phyloP scores from a whole-genome alignment of 805 yeast species.

The Candida easanensis region DNA sequence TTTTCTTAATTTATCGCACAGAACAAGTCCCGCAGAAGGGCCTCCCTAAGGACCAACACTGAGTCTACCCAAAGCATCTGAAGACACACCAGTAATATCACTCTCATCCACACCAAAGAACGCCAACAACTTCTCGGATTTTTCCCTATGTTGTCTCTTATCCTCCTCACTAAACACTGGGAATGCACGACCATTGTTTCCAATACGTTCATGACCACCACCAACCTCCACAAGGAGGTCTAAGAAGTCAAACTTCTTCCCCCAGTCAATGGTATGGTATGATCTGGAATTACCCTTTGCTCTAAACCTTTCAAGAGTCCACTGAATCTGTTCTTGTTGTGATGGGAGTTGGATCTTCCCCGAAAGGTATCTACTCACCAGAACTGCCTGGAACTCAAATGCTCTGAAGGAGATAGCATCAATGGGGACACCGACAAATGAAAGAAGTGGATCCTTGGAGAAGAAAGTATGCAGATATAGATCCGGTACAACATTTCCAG shows the following conservation, averaged over 20 bases:
- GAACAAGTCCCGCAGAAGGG: too few relatives aligned
- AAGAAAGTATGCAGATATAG: conserved; percentile 35
- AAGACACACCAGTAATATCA: too few relatives aligned
- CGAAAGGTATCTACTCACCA: conserved; percentile 32
- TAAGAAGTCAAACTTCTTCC: conserved; percentile 30
- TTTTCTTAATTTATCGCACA: too few relatives aligned
- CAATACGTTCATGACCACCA: conserved; percentile 21
- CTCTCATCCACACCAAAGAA: conserved; percentile 19
- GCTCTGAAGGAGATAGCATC: conserved; percentile 39
- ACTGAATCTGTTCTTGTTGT: conserved; percentile 28
- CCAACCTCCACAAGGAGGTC: conserved; percentile 28
- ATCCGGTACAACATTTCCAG: conserved; percentile 29
- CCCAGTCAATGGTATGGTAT: conserved; percentile 36
- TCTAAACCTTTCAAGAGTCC: conserved; percentile 31
- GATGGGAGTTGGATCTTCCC: conserved; percentile 33
- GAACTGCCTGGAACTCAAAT: conserved; percentile 40
- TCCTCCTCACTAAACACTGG: conserved; percentile 21
- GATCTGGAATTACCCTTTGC: conserved; percentile 29
- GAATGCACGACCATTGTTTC: conserved; percentile 22
- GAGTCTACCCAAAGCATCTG: too few relatives aligned
- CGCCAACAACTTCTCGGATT: conserved; percentile 12
- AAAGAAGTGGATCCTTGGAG: conserved; percentile 32
- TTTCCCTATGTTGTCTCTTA: conserved; percentile 28
- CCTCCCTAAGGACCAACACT: too few relatives aligned
- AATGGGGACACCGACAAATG: conserved; percentile 36